phyloP scores from a whole-genome alignment of 1,139 yeast species.

The Candida gigantensis region DNA sequence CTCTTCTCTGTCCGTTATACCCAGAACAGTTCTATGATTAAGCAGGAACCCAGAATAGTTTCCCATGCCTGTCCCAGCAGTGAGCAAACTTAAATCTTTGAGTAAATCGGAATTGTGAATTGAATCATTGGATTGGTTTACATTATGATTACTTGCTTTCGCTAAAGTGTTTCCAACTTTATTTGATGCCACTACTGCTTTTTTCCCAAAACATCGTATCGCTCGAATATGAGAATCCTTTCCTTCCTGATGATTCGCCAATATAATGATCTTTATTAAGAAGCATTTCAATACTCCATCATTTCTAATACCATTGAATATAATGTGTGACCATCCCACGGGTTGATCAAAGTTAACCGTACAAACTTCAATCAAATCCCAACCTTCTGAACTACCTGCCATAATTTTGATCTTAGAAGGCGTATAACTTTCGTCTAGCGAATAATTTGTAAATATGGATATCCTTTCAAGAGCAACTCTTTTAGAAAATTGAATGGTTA shows the following conservation, averaged over 20 bases:
- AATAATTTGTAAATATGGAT: slow-evolving; percentile 67
- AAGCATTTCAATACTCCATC: slow-evolving; percentile 72
- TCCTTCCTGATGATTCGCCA: slow-evolving; percentile 91
- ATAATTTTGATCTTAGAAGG: slow-evolving; percentile 71
- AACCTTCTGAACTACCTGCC: slow-evolving; percentile 82
- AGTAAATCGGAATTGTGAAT: slow-evolving; percentile 25
- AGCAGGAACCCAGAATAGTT: slow-evolving; percentile 33
- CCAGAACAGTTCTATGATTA: slow-evolving; percentile 19
- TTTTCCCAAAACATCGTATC: slow-evolving; percentile 47
- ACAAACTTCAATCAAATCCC: slow-evolving; percentile 78
- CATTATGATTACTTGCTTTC: slow-evolving; percentile 5
- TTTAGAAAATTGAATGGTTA: slow-evolving; percentile 81
- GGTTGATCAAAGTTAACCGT: slow-evolving; percentile 69
- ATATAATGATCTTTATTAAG: slow-evolving; percentile 64
- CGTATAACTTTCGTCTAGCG: slow-evolving; percentile 86
- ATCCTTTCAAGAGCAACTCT: slow-evolving; percentile 70
- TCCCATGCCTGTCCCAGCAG: slow-evolving; percentile 19
- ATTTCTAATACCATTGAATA: slow-evolving; percentile 60
- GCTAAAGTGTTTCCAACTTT: slow-evolving; percentile 1
- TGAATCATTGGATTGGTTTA: slow-evolving; percentile 5
- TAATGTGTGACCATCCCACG: slow-evolving; percentile 82
- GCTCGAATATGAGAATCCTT: slow-evolving; percentile 92
- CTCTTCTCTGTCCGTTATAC: slow-evolving; percentile 10
- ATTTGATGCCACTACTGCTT: slow-evolving; percentile 18
- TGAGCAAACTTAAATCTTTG: slow-evolving; percentile 31